phyloP scores from a whole-genome alignment of 2,329 filamentous ascomycete species.

The Microcyclospora tardicrescens region DNA sequence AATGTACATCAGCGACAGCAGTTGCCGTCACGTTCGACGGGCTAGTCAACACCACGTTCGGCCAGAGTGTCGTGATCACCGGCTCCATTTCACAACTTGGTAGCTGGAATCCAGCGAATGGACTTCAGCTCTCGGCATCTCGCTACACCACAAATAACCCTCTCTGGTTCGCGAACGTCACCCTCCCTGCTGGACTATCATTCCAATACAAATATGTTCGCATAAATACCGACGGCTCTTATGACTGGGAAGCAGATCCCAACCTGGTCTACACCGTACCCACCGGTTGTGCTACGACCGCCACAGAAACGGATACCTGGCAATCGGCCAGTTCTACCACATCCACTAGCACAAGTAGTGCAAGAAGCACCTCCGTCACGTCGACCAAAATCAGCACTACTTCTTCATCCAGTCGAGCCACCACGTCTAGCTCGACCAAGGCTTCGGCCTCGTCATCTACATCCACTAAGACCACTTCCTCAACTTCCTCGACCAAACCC shows the following conservation, averaged over 20 bases:
- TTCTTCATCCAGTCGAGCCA: too few relatives aligned
- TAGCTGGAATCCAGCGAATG: constrained; percentile 43
- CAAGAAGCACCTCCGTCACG: neutral
- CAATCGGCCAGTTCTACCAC: constrained; percentile 7
- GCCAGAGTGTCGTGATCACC: constrained; percentile 52
- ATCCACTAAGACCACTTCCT: constrained; percentile 3
- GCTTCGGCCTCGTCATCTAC: constrained; percentile 6
- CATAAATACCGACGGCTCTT: constrained; percentile 39
- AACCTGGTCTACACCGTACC: constrained; percentile 31
- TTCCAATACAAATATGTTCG: constrained; percentile 51
- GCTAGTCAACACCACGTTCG: constrained; percentile 43
- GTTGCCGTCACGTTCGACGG: constrained; percentile 53
- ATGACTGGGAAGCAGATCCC: constrained; percentile 52
- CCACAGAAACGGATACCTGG: constrained; percentile 29
- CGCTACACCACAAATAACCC: constrained; percentile 47
- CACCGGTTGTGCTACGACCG: constrained; percentile 23
- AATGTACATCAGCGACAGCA: neutral
- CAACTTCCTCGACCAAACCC: too few relatives aligned
- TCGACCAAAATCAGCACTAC: neutral
- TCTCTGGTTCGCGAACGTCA: constrained; percentile 47
- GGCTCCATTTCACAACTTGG: constrained; percentile 50
- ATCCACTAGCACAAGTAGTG: neutral
- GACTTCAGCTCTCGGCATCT: constrained; percentile 44
- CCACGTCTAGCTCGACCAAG: constrained; percentile 4
- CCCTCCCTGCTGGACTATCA: constrained; percentile 41